Percentiles rank a stretch among this genome's conserved stretches.
Conservation (phyloP, 2,329 filamentous ascomycete species). For the Juglanconis juglandina region DNA sequence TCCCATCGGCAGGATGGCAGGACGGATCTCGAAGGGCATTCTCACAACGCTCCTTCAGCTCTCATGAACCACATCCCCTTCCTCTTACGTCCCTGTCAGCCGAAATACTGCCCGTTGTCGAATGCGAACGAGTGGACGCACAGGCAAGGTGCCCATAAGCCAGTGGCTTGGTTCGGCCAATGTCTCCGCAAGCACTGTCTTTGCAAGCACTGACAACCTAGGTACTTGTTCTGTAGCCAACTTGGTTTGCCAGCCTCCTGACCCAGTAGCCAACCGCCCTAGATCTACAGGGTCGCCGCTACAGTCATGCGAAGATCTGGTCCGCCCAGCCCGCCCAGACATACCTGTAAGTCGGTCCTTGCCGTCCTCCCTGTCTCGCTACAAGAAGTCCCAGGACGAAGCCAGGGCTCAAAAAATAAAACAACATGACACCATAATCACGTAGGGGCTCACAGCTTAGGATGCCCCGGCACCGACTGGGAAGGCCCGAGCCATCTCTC, state of each 20-base stretch:
- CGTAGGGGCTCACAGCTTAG: constrained; percentile 7
- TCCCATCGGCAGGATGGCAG: not conserved
- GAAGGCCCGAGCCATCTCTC: constrained; percentile 7
- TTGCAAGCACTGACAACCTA: not conserved
- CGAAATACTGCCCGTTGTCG: no score
- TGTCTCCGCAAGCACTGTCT: not conserved
- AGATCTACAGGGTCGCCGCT: not conserved
- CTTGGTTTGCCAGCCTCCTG: not conserved
- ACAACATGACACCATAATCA: not conserved
- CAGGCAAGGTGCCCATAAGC: not conserved
- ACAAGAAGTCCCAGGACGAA: no score
- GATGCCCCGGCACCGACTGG: not conserved
- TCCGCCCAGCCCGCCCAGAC: not conserved
- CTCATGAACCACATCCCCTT: no score
- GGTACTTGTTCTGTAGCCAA: not conserved
- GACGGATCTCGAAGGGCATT: not conserved
- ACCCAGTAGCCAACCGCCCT: constrained; percentile 1
- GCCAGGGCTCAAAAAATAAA: no score
- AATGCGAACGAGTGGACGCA: not conserved
- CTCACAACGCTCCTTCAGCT: no score
- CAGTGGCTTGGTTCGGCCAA: not conserved
- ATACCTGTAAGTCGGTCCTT: not conserved
- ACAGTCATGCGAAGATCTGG: not conserved
- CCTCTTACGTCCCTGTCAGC: no score
- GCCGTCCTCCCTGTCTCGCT: no score